Evolutionary conservation across 768 basidiomycete genomes (phyloP), one percentile per base, ranked within the genome.

Genomic region (Mycena vulgaris): DNA sequence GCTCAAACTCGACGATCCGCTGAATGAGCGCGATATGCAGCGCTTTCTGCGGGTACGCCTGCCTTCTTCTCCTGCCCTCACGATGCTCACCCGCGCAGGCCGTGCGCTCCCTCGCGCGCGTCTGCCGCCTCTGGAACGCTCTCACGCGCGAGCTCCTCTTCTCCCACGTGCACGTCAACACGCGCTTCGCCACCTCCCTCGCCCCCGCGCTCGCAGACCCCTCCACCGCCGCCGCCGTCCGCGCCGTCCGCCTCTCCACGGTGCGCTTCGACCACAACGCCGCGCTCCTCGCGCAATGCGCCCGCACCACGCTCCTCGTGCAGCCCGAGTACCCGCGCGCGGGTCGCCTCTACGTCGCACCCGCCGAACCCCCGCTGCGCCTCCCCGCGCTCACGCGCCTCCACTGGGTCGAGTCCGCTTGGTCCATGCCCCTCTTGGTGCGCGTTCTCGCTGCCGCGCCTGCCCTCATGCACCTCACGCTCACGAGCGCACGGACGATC

Each of bases 241-340:
- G 72, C 39, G 52, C 27, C 23, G 21, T 69, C 4, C 63, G 68
- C 5, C 72, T 73, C 27, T 69, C 68, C 1, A 35, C 59, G 7
- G 59, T 58, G 28, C 67, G 59, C 45, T 62, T 52, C 60, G 65
- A 73, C 64, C 55, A 37, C 31, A 73, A 73, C 37, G 23, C 11
- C 17, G 27, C 11, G 13, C 33, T 69, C 4, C 67, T 72, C 2
- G 17, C 9, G 5, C 39, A 27, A 21, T 73, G 68, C 28, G 49
- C 68, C 1, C 45, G 56, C 0, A 31, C 66, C 6, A n/a, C 61
- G 31, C 30, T 68, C 17, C 58, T 72, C 59, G 66, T 68, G 8
- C 67, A 58, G 13, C 68, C 72, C n/a, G 63, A 69, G 55, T 56
- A 59, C 9, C 71, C 68, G 23, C 47, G 53, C 21, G 14, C 53